Conservation (phyloP, 2,329 filamentous ascomycete genomes). For the Chrysoporthe austroafricana region DNA sequence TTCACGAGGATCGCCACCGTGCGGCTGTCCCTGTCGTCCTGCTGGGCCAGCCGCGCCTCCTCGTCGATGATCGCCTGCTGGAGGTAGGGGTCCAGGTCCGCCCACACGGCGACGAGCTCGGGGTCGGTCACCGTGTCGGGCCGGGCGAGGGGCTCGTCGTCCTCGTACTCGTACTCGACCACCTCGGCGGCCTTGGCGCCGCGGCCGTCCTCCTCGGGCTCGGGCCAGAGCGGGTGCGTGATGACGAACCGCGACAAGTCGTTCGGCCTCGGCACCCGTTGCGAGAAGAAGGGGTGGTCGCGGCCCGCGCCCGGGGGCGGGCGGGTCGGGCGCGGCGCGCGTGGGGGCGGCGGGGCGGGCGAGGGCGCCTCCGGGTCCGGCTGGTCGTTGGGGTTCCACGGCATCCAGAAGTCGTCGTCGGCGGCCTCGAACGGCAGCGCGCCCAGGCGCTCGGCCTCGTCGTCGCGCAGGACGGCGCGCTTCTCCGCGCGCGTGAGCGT, state of each 20-base stretch:
- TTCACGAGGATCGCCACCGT: conserved; percentile 7
- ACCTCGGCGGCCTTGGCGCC: not conserved
- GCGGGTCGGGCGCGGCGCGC: no score
- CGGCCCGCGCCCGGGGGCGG: not conserved
- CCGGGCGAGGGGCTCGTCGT: not conserved
- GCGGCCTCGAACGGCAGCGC: conserved; percentile 29
- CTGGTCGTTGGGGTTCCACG: conserved; percentile 3
- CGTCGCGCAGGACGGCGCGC: conserved; percentile 41
- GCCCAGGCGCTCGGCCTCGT: conserved; percentile 34
- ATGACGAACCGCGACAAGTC: not conserved
- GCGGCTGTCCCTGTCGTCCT: not conserved
- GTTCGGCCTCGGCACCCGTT: not conserved
- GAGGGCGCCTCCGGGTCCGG: not conserved
- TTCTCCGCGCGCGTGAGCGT: conserved; percentile 43
- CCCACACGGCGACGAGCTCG: conserved; percentile 15
- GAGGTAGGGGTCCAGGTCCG: conserved; percentile 7
- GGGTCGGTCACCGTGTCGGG: conserved; percentile 16
- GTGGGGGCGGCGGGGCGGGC: no score
- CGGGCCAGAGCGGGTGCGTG: not conserved
- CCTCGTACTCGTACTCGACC: not conserved
- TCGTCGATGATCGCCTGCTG: conserved; percentile 8
- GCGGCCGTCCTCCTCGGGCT: not conserved
- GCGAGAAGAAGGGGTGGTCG: not conserved
- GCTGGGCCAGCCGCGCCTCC: not conserved
- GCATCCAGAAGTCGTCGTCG: conserved; percentile 22